Percentiles rank a stretch among this genome's conserved stretches.
Conservation (phyloP, 371 early-diverging fungal species). For the Capniomyces stellatus region DNA sequence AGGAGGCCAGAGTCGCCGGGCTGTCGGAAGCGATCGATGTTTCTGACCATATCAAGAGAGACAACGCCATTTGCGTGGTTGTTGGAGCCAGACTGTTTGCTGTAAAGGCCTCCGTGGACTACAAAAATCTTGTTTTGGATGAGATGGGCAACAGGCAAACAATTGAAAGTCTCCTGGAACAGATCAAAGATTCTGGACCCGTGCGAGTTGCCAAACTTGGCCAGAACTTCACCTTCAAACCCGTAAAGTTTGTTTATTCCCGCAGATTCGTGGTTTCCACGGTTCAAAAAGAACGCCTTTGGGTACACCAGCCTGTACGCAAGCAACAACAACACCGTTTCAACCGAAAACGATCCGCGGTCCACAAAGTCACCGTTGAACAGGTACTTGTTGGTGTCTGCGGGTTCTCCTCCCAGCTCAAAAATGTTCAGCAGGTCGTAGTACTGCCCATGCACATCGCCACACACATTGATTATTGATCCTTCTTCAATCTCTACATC, state of each 20-base stretch:
- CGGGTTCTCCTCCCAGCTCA: conserved; percentile 73
- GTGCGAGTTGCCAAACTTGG: conserved; percentile 63
- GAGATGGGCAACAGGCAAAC: conserved; percentile 83
- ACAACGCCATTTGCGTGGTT: conserved; percentile 38
- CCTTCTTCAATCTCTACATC: conserved; percentile 62
- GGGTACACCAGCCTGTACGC: conserved; percentile 86
- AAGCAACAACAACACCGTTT: conserved; percentile 85
- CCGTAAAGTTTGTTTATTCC: conserved; percentile 98
- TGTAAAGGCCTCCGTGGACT: conserved; percentile 95
- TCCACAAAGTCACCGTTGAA: conserved; percentile 99
- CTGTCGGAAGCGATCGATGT: conserved; percentile 71
- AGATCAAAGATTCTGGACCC: conserved; percentile 58
- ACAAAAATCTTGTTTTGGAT: conserved; percentile 87
- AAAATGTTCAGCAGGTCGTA: conserved; percentile 94
- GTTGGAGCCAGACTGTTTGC: conserved; percentile 44
- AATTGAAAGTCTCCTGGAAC: conserved; percentile 88
- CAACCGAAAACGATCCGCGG: conserved; percentile 90
- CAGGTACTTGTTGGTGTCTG: conserved; percentile 59
- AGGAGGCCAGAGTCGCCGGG: conserved; percentile 53
- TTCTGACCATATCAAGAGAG: conserved; percentile 74
- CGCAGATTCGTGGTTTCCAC: conserved; percentile 98
- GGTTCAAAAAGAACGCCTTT: conserved; percentile 59
- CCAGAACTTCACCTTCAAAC: conserved; percentile 93
- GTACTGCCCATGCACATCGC: conserved; percentile 98
- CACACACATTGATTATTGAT: conserved; percentile 77